Conservation (phyloP, 495 filamentous ascomycete genomes). For the Lophium mytilinum region DNA sequence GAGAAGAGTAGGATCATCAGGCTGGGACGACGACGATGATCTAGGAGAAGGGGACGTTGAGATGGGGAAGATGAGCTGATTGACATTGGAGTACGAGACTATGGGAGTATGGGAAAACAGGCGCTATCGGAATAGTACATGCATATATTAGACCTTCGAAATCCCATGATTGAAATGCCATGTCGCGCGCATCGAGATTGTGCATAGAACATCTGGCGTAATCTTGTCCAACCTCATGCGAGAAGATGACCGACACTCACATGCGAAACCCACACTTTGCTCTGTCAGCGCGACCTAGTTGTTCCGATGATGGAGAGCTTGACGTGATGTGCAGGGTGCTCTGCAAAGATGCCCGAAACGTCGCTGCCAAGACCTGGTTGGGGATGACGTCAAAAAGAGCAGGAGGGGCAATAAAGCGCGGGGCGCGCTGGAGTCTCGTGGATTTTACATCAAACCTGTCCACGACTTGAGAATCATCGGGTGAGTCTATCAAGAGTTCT, state of each 20-base stretch:
- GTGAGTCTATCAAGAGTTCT: too few species aligned
- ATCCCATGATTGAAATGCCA: too few species aligned
- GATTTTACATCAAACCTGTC: too few species aligned
- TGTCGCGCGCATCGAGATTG: too few species aligned
- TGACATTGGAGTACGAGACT: neutral
- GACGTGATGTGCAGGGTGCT: neutral
- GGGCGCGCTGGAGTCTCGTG: neutral
- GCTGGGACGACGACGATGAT: slow-evolving; percentile 56
- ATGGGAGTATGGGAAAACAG: neutral
- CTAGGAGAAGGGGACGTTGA: slow-evolving; percentile 52
- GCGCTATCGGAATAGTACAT: neutral
- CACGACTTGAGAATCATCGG: too few species aligned
- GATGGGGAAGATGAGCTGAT: slow-evolving; percentile 50
- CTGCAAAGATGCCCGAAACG: neutral
- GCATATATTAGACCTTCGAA: neutral
- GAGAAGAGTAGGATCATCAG: slow-evolving; percentile 45
- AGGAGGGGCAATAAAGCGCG: slow-evolving; percentile 13
- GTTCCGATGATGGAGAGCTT: neutral
- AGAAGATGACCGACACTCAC: too few species aligned
- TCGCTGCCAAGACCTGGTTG: slow-evolving; percentile 1
- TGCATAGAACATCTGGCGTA: too few species aligned
- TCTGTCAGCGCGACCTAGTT: too few species aligned
- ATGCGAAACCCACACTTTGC: too few species aligned
- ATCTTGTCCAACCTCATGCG: too few species aligned
- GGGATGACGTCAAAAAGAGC: slow-evolving; percentile 5